Base-by-base conservation (phyloP, 306 rosid genomes). In the Trifolium fragiferum region DNA sequence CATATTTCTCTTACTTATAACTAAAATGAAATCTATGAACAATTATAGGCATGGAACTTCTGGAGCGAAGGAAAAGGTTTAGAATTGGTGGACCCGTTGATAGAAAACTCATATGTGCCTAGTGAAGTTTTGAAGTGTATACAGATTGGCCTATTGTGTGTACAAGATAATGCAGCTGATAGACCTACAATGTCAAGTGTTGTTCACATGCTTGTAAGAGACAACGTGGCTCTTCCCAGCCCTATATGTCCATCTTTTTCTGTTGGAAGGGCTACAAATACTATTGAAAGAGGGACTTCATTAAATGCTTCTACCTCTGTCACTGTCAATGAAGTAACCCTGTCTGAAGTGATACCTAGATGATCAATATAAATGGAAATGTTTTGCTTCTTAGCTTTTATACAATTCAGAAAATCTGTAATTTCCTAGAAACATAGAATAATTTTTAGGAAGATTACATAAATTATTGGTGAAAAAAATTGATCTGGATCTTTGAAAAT, bases 121-220 rank as follows among this genome's bases (percentile, higher is more conserved):
- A 73, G 4, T n/a, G 87, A 89, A 66, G 75, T 80, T 19, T 19
- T 69, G 62, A 83, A 61, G 59, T 80, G 87, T 64, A 78, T 85
- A 66, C 86, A 84, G 1, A 77, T 89, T 35, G 87, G 86, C 27
- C 80, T 89, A 65, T 71, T 89, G 69, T 86, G 93, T 49, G 88
- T 83, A 3, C 88, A 89, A n/a, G 85, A 86, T 49, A 87, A 87
- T 60, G 87, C 85, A 32, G 66, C 20, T 4, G 84, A 85, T 20
- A 73, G 89, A 38, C 91, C 89, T 60, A 77, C 88, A 11, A 89
- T 83, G 86, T 82, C 90, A 7, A 20, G 25, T 0, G 80, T 86
- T 30, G 84, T 84, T 15, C 83, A 71, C n/a, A 82, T 78, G 79
- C 66, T 89, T 7, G 85, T 78, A 59, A 82, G 85, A 44, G 83